phyloP scores from a whole-genome alignment of 1,139 yeast genomes.

The Lodderomyces beijingensis region DNA sequence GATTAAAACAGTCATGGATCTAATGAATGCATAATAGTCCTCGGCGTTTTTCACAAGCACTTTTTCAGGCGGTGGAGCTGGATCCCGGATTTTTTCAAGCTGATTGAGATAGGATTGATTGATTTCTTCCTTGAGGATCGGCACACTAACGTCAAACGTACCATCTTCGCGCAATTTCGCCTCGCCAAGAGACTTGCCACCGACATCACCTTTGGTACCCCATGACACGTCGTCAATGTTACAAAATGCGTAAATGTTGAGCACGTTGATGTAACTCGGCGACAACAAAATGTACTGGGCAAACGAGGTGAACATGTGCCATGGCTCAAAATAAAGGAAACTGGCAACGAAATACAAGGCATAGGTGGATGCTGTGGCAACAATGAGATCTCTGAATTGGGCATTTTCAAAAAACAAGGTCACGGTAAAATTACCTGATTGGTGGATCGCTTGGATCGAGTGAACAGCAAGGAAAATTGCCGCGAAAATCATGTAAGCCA shows the following conservation, averaged over 20 bases:
- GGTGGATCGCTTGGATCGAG: slow-evolving; percentile 34
- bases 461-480: slow-evolving; percentile 48
- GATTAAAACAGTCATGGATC: slow-evolving; percentile 73
- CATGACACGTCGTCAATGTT: slow-evolving; percentile 49
- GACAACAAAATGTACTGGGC: slow-evolving; percentile 43
- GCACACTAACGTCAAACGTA: slow-evolving; percentile 63
- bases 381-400: slow-evolving; percentile 45
- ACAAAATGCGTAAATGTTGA: slow-evolving; percentile 48
- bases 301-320: slow-evolving; percentile 51
- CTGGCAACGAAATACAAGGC: slow-evolving; percentile 45
- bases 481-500: slow-evolving; percentile 84
- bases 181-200: slow-evolving; percentile 43
- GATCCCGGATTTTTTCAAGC: slow-evolving; percentile 54
- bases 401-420: slow-evolving; percentile 37
- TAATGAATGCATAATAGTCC: slow-evolving; percentile 73
- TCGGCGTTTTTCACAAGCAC: slow-evolving; percentile 44
- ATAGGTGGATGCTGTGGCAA: slow-evolving; percentile 45
- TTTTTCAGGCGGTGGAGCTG: slow-evolving; percentile 24
- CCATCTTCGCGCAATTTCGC: slow-evolving; percentile 67
- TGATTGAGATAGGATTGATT: slow-evolving; percentile 60
- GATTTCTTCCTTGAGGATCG: slow-evolving; percentile 58
- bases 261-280: slow-evolving; percentile 45
- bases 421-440: slow-evolving; percentile 28
- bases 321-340: slow-evolving; percentile 45
- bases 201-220: slow-evolving; percentile 50